These are phyloP conservation scores for Erucastrum elatum DNA, from an alignment of 345 rosid genomes.

Conservation along the genomic window DNA sequence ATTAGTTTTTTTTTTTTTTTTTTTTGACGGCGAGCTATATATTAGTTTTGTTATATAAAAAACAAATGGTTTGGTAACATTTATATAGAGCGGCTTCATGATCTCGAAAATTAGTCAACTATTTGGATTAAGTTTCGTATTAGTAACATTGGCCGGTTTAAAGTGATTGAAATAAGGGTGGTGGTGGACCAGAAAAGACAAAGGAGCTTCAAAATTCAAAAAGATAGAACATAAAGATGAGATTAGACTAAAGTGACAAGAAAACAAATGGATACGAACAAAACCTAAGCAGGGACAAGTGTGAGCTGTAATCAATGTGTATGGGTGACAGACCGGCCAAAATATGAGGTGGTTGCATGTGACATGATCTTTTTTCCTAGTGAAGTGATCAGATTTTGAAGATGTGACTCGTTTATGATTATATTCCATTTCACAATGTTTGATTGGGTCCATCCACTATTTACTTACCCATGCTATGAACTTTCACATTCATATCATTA, in stretches of 20 bases:
- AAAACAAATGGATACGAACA: constrained; percentile 32
- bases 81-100: not conserved
- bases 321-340: constrained; percentile 29
- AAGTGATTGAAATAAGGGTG: constrained; percentile 22
- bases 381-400: constrained; percentile 26
- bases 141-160: constrained; percentile 14
- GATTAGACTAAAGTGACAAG: constrained; percentile 7
- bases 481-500: constrained; percentile 5
- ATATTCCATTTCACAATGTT: constrained; percentile 37
- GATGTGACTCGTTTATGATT: constrained; percentile 41
- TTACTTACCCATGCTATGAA: constrained; percentile 14
- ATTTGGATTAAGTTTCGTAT: not conserved
- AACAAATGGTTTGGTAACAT: not conserved
- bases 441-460: constrained; percentile 22
- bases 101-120: constrained; percentile 16
- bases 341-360: constrained; percentile 33
- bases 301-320: constrained; percentile 38
- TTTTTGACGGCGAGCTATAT: no score
- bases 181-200: constrained; percentile 37
- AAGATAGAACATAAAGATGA: constrained; percentile 27
- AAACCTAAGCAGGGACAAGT: constrained; percentile 26
- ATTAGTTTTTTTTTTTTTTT: no score
- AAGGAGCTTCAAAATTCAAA: constrained; percentile 24
- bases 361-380: constrained; percentile 17
- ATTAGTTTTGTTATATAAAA: not conserved